Evolutionary conservation across 129 eudicot species (phyloP).

Genomic region (Tagetes patula): DNA sequence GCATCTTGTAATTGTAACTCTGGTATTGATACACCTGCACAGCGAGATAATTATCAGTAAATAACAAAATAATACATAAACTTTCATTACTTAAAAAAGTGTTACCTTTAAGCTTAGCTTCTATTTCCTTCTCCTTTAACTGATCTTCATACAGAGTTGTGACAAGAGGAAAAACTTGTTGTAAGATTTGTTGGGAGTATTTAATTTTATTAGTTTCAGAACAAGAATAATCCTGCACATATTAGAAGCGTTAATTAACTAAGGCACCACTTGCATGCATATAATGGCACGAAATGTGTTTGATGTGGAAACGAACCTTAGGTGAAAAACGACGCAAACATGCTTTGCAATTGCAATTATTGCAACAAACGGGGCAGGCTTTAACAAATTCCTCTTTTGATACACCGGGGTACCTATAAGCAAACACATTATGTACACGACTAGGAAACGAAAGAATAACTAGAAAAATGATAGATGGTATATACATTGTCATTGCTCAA

Average conservation of each 20-base stretch:
- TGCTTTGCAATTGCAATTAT: slow-evolving; percentile 60
- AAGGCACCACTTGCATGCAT: background rate
- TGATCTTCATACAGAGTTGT: background rate
- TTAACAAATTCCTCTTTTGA: slow-evolving; percentile 39
- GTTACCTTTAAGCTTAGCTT: slow-evolving; percentile 42
- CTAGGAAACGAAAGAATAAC: too few relatives aligned
- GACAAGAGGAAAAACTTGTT: slow-evolving; percentile 4
- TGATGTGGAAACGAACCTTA: slow-evolving; percentile 20
- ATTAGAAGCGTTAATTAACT: slow-evolving; percentile 8
- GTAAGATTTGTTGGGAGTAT: slow-evolving; percentile 10
- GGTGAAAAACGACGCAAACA: slow-evolving; percentile 40
- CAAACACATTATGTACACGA: too few relatives aligned
- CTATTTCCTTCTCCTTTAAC: slow-evolving; percentile 8
- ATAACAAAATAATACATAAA: background rate
- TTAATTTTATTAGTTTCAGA: background rate
- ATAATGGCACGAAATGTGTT: background rate
- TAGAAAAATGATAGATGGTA: too few relatives aligned
- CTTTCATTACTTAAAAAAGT: background rate
- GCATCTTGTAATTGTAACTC: slow-evolving; percentile 35
- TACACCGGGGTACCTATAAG: slow-evolving; percentile 42
- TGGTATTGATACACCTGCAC: slow-evolving; percentile 36
- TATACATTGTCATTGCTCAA: too few relatives aligned
- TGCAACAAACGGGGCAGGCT: slow-evolving; percentile 51
- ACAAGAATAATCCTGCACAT: slow-evolving; percentile 24
- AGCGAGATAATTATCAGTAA: background rate